phyloP scores from a whole-genome alignment of 2,329 filamentous ascomycete genomes.

The Venturia effusa region DNA sequence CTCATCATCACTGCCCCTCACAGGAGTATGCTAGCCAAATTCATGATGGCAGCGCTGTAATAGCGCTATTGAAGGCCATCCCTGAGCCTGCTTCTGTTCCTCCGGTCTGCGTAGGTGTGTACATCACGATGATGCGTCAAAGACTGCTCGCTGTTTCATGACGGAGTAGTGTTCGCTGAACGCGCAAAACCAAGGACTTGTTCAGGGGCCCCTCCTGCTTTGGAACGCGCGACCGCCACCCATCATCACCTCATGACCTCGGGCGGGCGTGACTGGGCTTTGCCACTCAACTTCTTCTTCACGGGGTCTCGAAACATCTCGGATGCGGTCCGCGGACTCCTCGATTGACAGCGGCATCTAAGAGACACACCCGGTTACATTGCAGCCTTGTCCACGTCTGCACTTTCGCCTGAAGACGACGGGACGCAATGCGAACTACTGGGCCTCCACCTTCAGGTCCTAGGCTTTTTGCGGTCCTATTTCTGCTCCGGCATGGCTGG shows the following conservation, averaged over 20 bases:
- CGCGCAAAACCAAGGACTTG: neutral
- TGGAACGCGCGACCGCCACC: neutral
- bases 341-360: too few relatives aligned
- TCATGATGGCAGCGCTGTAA: too few relatives aligned
- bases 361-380: too few relatives aligned
- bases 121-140: neutral
- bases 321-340: neutral
- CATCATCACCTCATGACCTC: neutral
- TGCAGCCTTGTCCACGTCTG: neutral
- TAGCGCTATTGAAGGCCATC: neutral
- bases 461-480: neutral
- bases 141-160: neutral
- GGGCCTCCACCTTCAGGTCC: neutral
- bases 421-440: neutral
- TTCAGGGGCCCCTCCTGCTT: neutral
- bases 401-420: neutral
- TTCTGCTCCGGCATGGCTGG: neutral
- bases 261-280: too few relatives aligned
- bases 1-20: neutral
- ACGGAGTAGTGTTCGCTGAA: neutral
- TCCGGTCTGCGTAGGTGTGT: neutral
- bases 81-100: neutral
- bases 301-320: neutral
- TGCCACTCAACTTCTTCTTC: neutral
- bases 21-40: neutral